Evolutionary conservation across 345 rosid species (phyloP), one percentile per base, ranked within the genome.

Genomic region (Acer negundo): DNA sequence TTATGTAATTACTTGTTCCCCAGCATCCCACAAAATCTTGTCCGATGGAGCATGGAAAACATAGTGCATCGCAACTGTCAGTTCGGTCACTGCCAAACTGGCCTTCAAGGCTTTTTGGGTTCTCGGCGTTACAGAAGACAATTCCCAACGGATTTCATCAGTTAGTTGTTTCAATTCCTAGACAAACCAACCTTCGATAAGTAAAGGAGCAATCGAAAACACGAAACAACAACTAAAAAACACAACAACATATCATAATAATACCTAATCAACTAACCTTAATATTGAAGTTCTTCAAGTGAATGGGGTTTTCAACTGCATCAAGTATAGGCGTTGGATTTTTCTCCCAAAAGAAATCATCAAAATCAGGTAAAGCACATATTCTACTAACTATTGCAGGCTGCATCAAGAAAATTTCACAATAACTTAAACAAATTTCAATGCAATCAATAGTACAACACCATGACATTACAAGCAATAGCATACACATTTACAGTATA

Each of bases 1-100:
- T 9, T 71, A 75, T 69, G 15, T 62, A 62, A 85, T 84, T 87
- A 90, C 98, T 80, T 95, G 94, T 79, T 95, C 94, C 10, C 90
- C 95, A 58, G 84, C 87, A 88, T 93, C 98, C 98, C 98, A 95
- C 78, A 93, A 42, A 74, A 95, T 90, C 83, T 90, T 95, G 84
- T 95, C 98, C 40, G 83, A 84, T 0, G 98, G 98, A 63, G 97
- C 92, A 84, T 89, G 91, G 61, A 95, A 95, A 71, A 95, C 92
- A 70, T 92, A 87, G 80, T 95, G 98, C 44, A 95, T 82, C 49
- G 98, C 97, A 81, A 95, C 84, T 0, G 98, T 95, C 77, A 95
- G 84, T 80, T 95, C 98, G 68, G 88, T 89, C 2, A 86, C 86
- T 31, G 97, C 97, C 77, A 93, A 84, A 85, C 94, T 86, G 69